Percentiles rank a stretch among this genome's conserved stretches.
These are phyloP conservation scores for Kluyveromyces sp. DNA, from an alignment of 1,139 yeast genomes.

Conservation along the genomic window DNA sequence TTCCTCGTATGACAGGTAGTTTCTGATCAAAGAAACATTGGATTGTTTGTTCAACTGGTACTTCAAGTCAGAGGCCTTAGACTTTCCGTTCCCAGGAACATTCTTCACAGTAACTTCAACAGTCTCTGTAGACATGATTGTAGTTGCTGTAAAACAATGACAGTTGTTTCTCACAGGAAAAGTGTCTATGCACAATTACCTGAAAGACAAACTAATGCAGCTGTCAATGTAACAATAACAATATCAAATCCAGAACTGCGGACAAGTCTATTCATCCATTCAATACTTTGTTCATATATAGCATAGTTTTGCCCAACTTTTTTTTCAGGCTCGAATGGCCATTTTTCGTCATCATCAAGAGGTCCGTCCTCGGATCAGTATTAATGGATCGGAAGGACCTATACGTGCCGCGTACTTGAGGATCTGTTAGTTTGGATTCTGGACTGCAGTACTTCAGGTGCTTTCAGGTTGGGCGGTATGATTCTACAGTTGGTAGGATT, in stretches of 20 bases:
- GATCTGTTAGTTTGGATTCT: too few relatives aligned
- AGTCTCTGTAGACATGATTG: constrained; percentile 4
- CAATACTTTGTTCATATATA: too few relatives aligned
- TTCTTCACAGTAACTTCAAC: constrained; percentile 6
- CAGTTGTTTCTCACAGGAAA: background rate
- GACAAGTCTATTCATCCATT: background rate
- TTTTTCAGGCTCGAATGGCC: background rate
- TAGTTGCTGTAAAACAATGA: too few relatives aligned
- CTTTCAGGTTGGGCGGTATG: too few relatives aligned
- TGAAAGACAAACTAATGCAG: background rate
- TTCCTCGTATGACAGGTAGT: constrained; percentile 23
- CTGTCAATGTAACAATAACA: background rate
- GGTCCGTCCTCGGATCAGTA: background rate
- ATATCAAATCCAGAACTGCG: background rate
- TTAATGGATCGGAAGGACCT: too few relatives aligned
- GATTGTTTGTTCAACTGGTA: constrained; percentile 25
- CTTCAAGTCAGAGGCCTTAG: constrained; percentile 17
- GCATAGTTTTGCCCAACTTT: background rate
- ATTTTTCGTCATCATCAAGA: background rate
- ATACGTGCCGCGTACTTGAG: too few relatives aligned
- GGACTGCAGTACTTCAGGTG: too few relatives aligned
- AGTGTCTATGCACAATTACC: background rate
- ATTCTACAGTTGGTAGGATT: too few relatives aligned
- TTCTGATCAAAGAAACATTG: constrained; percentile 23
- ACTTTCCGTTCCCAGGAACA: background rate